Base-by-base conservation (phyloP, 2,329 filamentous ascomycete species). In the Phialocephala subalpina region DNA sequence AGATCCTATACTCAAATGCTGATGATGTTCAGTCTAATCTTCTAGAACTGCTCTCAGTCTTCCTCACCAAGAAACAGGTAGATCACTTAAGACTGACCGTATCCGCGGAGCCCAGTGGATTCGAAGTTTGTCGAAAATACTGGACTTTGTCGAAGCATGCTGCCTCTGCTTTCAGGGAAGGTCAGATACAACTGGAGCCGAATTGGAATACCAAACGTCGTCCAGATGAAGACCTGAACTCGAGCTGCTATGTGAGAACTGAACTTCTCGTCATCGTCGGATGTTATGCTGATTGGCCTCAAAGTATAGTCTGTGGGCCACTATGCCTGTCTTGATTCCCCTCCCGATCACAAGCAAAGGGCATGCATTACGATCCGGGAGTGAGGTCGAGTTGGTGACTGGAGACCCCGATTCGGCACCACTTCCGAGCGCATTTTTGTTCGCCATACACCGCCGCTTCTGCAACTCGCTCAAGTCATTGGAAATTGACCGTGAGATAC, bases 391-490 rank as follows among this genome's bases (percentile, higher is more conserved):
- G 11, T 16, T 57, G 35, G 29, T 11, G 16, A 57, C 53, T 14
- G 6, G 7, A 8, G 53, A 38, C 35, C 5, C 27, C 11, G 53
- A 7, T 2, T 36, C 53, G 2, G 14, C 56, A 16, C 45, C 49
- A 33, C 59, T 65, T 27, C 58, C 63, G 22, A 49, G 58, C 16
- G 18, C 58, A n/a, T 58, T 62, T 33, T 40, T 65, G 6, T 58
- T 65, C 29, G 27, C 9, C 40, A 33, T 62, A 42, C 52, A 62
- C 61, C 6, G 16, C 36, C 58, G 63, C 36, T 58, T 65, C 47
- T 58, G 49, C 47, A 65, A 62, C 20, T 62, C 63, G 20, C 40
- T 65, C 16, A 36, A 38, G 29, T 0, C 22, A n/a, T 45, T 57
- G n/a, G 12, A 20, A 62, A 35, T 45, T 22, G 29, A 38, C 18